Evolutionary conservation across 1,284 basidiomycete genomes (phyloP).

Genomic region (Rhodotorula glutinis): DNA sequence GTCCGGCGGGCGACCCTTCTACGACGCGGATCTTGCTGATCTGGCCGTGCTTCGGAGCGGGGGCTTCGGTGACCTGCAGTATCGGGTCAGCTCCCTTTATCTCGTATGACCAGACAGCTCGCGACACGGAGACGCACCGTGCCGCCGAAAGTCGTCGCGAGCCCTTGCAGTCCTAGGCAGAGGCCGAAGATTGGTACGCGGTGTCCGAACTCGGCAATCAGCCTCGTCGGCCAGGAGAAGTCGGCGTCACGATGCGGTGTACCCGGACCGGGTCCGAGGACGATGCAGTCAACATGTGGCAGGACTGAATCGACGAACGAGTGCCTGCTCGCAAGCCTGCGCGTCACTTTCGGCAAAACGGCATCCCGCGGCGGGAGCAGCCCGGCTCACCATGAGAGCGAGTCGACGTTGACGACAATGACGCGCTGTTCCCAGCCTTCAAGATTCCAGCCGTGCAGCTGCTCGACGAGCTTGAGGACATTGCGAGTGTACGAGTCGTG

Average conservation of each 20-base stretch:
- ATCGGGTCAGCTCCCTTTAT: background rate
- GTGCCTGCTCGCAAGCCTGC: conserved; percentile 34
- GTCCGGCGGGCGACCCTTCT: conserved; percentile 49
- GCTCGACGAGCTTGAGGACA: conserved; percentile 33
- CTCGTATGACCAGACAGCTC: no score
- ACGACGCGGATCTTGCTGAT: conserved; percentile 60
- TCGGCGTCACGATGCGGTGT: conserved; percentile 64
- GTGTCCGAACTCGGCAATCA: conserved; percentile 61
- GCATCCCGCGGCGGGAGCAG: background rate
- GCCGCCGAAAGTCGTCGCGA: conserved; percentile 74
- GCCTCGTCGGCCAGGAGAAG: conserved; percentile 62
- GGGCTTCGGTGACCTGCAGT: conserved; percentile 49
- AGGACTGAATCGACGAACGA: conserved; percentile 57
- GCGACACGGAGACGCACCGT: conserved; percentile 43
- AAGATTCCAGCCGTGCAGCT: conserved; percentile 50
- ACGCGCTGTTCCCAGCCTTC: conserved; percentile 49
- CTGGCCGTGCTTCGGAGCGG: conserved; percentile 65
- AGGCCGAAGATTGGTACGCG: conserved; percentile 75
- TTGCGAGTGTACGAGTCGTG: conserved; percentile 84
- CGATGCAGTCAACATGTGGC: conserved; percentile 61
- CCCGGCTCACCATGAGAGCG: conserved; percentile 52
- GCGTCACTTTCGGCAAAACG: no score
- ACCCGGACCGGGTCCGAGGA: conserved; percentile 76
- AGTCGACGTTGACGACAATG: conserved; percentile 69
- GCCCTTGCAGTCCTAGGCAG: conserved; percentile 87